Conservation (phyloP, 192 early-diverging fungal genomes). For the Coemansia sp. region DNA sequence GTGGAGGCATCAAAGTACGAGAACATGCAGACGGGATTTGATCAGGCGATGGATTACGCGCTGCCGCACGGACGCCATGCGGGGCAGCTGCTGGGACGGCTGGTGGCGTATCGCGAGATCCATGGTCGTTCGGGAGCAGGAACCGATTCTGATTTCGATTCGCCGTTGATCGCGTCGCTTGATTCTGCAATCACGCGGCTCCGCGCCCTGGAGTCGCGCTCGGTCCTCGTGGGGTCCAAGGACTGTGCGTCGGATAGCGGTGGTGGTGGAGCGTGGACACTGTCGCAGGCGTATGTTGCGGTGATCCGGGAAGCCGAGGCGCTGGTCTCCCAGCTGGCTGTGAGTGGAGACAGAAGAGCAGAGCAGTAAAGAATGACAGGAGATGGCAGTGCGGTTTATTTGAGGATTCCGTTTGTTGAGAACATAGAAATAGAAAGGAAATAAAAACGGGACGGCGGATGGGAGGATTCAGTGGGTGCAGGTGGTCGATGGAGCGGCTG, state of each 20-base stretch:
- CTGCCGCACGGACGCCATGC: conserved; percentile 19
- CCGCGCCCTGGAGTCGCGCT: conserved; percentile 21
- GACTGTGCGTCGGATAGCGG: not conserved
- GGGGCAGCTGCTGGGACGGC: conserved; percentile 29
- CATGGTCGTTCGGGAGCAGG: not conserved
- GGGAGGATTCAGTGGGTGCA: conserved; percentile 9
- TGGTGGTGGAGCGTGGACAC: not conserved
- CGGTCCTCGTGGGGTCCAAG: not conserved
- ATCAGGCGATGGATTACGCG: conserved; percentile 22
- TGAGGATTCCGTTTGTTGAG: too few species aligned
- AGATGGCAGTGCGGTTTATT: not conserved
- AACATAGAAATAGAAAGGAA: too few species aligned
- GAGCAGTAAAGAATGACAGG: not conserved
- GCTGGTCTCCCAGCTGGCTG: not conserved
- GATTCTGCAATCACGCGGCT: conserved; percentile 31
- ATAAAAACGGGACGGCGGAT: too few species aligned
- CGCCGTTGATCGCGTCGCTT: not conserved
- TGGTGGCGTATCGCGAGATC: conserved; percentile 28
- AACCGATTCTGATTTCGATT: not conserved
- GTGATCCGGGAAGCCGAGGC: not conserved
- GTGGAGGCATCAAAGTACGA: conserved; percentile 37
- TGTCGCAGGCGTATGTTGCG: not conserved
- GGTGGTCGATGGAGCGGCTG: conserved; percentile 6
- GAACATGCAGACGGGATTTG: conserved; percentile 38
- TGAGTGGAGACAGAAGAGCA: not conserved